Evolutionary conservation across 2,329 filamentous ascomycete genomes (phyloP).

Genomic region (Paraphoma sp.): DNA sequence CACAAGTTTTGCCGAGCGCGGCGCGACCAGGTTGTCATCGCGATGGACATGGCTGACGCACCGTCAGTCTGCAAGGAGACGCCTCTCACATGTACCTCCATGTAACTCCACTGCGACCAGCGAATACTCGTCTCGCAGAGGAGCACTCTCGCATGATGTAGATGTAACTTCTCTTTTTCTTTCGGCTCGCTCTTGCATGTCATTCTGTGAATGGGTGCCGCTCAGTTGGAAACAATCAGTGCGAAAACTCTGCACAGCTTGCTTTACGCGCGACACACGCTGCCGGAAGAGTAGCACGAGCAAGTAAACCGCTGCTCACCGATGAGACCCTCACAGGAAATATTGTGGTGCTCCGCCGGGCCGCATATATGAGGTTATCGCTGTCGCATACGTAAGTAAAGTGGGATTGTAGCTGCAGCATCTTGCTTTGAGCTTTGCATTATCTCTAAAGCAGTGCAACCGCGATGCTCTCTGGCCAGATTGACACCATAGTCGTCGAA

Average conservation of each 20-base stretch:
- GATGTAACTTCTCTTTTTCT: constrained; percentile 8
- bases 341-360: constrained; percentile 1
- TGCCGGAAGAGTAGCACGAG: constrained; percentile 21
- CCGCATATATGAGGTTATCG: constrained; percentile 6
- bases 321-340: constrained; percentile 14
- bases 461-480: background rate
- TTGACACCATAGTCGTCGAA: background rate
- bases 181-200: constrained; percentile 17
- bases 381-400: constrained; percentile 9
- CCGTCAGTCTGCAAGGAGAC: constrained; percentile 10
- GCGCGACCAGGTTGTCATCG: constrained; percentile 18
- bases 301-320: constrained; percentile 11
- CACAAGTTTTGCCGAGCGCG: constrained; percentile 17
- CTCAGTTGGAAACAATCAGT: constrained; percentile 23
- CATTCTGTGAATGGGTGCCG: constrained; percentile 28
- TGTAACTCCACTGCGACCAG: constrained; percentile 8
- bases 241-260: constrained; percentile 24
- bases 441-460: background rate
- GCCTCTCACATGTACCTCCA: constrained; percentile 17
- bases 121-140: constrained; percentile 13
- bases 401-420: background rate
- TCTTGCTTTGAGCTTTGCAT: background rate
- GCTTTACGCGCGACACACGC: constrained; percentile 26
- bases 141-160: constrained; percentile 19
- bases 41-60: constrained; percentile 13